Evolutionary conservation across 1,284 basidiomycete species (phyloP).

Genomic region (Porogramme epimiltina): DNA sequence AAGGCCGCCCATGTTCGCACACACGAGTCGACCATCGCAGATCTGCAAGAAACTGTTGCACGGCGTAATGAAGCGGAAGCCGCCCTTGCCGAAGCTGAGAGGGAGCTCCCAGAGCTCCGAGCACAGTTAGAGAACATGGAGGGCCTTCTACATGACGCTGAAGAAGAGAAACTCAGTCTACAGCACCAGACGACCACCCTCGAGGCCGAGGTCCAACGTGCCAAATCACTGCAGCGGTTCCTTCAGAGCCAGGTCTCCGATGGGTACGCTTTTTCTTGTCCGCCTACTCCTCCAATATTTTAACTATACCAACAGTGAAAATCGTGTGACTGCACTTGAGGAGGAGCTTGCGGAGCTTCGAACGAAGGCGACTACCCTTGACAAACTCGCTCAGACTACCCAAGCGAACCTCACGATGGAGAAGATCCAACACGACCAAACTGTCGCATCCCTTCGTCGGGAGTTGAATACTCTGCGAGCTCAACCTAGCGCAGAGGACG

Average conservation of each 20-base stretch:
- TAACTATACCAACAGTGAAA: slow-evolving; percentile 42
- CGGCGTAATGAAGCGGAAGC: slow-evolving; percentile 32
- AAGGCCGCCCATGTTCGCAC: slow-evolving; percentile 34
- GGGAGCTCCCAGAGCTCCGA: slow-evolving; percentile 31
- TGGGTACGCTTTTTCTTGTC: slow-evolving; percentile 38
- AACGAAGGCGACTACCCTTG: slow-evolving; percentile 47
- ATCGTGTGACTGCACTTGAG: slow-evolving; percentile 43
- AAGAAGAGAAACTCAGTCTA: slow-evolving; percentile 50
- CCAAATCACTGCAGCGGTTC: slow-evolving; percentile 56
- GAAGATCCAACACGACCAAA: slow-evolving; percentile 63
- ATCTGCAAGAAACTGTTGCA: slow-evolving; percentile 24
- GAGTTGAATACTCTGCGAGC: slow-evolving; percentile 57
- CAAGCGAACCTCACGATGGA: slow-evolving; percentile 67
- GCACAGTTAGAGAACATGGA: slow-evolving; percentile 31
- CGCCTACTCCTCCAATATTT: slow-evolving; percentile 4
- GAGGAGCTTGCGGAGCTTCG: slow-evolving; percentile 49
- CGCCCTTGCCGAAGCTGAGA: slow-evolving; percentile 28
- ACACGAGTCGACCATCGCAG: slow-evolving; percentile 24
- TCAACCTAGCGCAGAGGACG: slow-evolving; percentile 53
- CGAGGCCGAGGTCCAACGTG: slow-evolving; percentile 65
- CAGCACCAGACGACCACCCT: slow-evolving; percentile 59
- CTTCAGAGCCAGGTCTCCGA: slow-evolving; percentile 64
- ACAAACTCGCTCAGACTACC: slow-evolving; percentile 59
- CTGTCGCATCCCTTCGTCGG: slow-evolving; percentile 53
- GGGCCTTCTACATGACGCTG: slow-evolving; percentile 29